Conservation (phyloP, 352 stramenopile species). For the Pythium vanterpoolii region DNA sequence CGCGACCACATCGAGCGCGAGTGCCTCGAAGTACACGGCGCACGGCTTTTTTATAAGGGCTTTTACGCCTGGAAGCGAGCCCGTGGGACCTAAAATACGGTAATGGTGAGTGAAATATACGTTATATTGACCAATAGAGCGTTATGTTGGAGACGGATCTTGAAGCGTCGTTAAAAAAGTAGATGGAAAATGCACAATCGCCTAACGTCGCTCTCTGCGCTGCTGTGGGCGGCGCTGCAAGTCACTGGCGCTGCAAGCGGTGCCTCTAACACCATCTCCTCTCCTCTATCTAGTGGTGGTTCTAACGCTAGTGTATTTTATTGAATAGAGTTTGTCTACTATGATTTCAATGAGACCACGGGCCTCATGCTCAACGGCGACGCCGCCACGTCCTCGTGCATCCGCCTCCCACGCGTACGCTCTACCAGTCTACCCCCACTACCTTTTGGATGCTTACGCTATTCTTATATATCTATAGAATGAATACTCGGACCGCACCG, state of each 20-base stretch:
- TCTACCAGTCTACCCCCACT: neutral
- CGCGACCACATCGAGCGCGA: conserved; percentile 40
- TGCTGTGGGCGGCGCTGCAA: neutral
- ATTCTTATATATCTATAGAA: conserved; percentile 32
- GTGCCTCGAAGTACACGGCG: conserved; percentile 38
- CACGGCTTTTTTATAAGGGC: conserved; percentile 24
- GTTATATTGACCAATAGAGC: neutral
- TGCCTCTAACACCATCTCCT: neutral
- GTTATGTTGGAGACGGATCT: neutral
- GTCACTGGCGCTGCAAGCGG: neutral
- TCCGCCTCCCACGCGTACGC: conserved; percentile 37
- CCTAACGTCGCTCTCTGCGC: neutral
- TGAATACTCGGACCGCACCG: conserved; percentile 47
- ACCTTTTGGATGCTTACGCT: neutral
- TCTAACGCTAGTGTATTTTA: neutral
- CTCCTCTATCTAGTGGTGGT: neutral
- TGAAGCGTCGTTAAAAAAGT: conserved; percentile 16
- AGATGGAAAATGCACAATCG: neutral
- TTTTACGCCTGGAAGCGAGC: conserved; percentile 25
- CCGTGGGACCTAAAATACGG: neutral
- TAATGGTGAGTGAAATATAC: neutral
- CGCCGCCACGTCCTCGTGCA: conserved; percentile 74
- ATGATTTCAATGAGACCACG: conserved; percentile 83
- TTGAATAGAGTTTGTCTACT: conserved; percentile 73
- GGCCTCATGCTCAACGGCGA: conserved; percentile 79